phyloP scores from a whole-genome alignment of 805 yeast genomes.

The Wickerhamomyces subpelliculosus region DNA sequence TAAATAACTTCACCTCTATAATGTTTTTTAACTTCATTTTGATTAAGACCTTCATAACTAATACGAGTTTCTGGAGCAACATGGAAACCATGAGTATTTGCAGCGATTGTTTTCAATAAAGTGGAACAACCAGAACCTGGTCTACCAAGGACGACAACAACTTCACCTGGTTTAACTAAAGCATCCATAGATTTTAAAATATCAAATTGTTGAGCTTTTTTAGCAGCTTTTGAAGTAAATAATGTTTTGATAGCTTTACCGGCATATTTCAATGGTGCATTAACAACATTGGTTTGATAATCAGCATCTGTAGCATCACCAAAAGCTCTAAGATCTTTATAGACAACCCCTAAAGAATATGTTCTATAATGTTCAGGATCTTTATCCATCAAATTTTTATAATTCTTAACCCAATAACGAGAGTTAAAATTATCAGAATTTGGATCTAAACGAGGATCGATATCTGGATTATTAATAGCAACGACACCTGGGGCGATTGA shows the following conservation, averaged over 20 bases:
- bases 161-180: constrained; percentile 51
- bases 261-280: constrained; percentile 25
- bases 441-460: constrained; percentile 51
- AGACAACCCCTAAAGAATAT: constrained; percentile 49
- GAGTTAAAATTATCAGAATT: constrained; percentile 47
- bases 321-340: constrained; percentile 50
- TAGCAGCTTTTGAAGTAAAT: constrained; percentile 13
- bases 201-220: constrained; percentile 28
- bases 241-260: constrained; percentile 9
- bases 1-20: constrained; percentile 66
- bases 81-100: constrained; percentile 54
- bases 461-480: constrained; percentile 24
- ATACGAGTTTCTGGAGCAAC: constrained; percentile 39
- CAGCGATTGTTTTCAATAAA: constrained; percentile 49
- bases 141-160: constrained; percentile 65
- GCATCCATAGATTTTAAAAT: constrained; percentile 64
- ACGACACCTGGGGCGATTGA: constrained; percentile 29
- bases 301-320: constrained; percentile 58
- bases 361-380: constrained; percentile 59
- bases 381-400: constrained; percentile 41
- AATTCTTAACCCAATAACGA: constrained; percentile 56
- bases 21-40: constrained; percentile 40
- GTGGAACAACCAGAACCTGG: constrained; percentile 81
- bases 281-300: constrained; percentile 56
- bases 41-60: constrained; percentile 49